phyloP scores from a whole-genome alignment of 257 asterid species.

The Anisodus tanguticus region DNA sequence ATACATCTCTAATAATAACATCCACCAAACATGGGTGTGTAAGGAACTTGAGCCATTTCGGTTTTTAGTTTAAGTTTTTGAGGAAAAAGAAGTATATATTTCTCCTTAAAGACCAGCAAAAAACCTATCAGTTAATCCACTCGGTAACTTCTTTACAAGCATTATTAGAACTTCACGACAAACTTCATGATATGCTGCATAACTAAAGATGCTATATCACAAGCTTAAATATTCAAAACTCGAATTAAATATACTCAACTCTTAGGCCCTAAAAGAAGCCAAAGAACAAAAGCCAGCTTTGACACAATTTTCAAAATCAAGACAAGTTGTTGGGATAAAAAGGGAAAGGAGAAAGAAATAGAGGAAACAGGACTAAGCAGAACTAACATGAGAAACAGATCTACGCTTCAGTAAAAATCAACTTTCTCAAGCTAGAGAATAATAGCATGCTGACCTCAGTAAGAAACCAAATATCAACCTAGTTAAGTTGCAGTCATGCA shows the following conservation, averaged over 20 bases:
- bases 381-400: constrained; percentile 19
- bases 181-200: not conserved
- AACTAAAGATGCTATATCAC: not conserved
- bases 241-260: not conserved
- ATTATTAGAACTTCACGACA: not conserved
- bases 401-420: not conserved
- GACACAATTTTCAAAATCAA: not conserved
- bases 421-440: not conserved
- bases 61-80: not conserved
- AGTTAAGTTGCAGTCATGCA: not conserved
- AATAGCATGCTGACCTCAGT: not conserved
- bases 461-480: not conserved
- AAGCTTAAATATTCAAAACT: not conserved
- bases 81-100: not conserved
- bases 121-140: not conserved
- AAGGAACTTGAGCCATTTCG: not conserved
- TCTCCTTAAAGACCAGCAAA: not conserved
- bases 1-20: not conserved
- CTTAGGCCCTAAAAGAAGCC: not conserved
- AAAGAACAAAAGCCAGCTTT: not conserved
- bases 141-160: not conserved
- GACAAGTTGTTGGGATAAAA: not conserved
- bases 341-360: not conserved
- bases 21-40: not conserved
- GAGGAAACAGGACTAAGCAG: not conserved